Evolutionary conservation across 805 yeast genomes (phyloP), one percentile per base, ranked within the genome.

Genomic region (Candida stauntonica): DNA sequence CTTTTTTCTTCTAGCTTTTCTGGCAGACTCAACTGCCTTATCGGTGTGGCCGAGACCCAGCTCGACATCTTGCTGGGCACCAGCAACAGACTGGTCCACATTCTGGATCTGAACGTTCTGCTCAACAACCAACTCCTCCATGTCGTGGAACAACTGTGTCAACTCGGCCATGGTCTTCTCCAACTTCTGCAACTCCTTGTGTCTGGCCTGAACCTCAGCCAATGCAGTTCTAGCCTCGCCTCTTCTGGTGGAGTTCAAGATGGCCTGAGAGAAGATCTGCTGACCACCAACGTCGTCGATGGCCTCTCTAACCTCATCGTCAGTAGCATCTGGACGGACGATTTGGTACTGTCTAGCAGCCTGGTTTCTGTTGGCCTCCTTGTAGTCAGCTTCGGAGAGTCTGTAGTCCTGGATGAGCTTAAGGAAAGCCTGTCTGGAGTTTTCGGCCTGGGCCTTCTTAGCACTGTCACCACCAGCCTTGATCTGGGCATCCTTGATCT

Each of bases 141-240:
- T 86, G 61, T 93, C 98, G 57, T 83, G 84, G 71, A 93, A 88
- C 61, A 93, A 76, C 68, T 86, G 95, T 29, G 94, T 86, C 64
- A 93, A 77, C 66, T 93, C 99, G 26, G 91, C 87, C 85, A 93
- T 88, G 43, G 96, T 83, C 67, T 86, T 81, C 66, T 91, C 98
- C 64, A 93, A 82, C 70, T 87, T 86, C 68, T 86, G 84, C 57
- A 93, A 78, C 68, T 93, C 98, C 61, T 84, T 81, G 68, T 93
- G 98, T 68, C 99, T 81, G 36, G 85, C 80, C 67, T 91, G 96
- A 41, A 93, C 98, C 67, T 93, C 98, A 55, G 87, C 86, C 53
- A 93, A 74, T 3, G 94, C 98, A 24, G 96, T 79, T 62, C 93
- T 79, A 30, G 98, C 97, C 66, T 93, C 96, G 52, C 95, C 95